phyloP scores from a whole-genome alignment of 306 rosid species.

The Prunus mume region DNA sequence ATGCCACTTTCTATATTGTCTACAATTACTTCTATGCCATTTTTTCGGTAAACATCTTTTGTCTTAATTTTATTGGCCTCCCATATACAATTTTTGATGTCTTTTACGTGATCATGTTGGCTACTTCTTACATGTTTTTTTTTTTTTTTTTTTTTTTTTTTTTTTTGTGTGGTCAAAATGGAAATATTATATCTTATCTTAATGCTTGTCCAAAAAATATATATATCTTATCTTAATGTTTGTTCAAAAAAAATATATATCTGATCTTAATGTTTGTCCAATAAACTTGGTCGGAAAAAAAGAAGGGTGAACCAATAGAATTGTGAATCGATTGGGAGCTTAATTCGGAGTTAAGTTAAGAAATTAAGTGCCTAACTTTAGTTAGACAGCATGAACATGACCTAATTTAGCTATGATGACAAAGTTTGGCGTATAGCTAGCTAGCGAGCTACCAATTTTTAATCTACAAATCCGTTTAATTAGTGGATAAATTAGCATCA shows the following conservation, averaged over 20 bases:
- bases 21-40: background rate
- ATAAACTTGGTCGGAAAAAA: background rate
- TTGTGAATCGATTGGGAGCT: background rate
- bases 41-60: constrained; percentile 1
- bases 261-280: too few relatives aligned
- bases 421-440: background rate
- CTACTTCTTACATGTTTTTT: too few relatives aligned
- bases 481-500: constrained; percentile 3
- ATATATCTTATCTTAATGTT: too few relatives aligned
- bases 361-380: background rate
- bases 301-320: background rate
- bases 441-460: background rate
- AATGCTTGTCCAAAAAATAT: too few relatives aligned
- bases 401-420: constrained; percentile 12
- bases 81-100: background rate
- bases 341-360: background rate
- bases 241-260: too few relatives aligned
- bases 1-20: constrained; percentile 25
- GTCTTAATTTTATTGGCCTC: background rate
- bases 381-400: constrained; percentile 4
- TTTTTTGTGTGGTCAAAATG: too few relatives aligned
- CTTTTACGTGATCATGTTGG: constrained; percentile 2
- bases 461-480: background rate
- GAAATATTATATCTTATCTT: background rate
- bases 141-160: background rate